These are phyloP conservation scores for Eucalyptus cloeziana DNA, from an alignment of 345 rosid genomes.

Conservation along the genomic window DNA sequence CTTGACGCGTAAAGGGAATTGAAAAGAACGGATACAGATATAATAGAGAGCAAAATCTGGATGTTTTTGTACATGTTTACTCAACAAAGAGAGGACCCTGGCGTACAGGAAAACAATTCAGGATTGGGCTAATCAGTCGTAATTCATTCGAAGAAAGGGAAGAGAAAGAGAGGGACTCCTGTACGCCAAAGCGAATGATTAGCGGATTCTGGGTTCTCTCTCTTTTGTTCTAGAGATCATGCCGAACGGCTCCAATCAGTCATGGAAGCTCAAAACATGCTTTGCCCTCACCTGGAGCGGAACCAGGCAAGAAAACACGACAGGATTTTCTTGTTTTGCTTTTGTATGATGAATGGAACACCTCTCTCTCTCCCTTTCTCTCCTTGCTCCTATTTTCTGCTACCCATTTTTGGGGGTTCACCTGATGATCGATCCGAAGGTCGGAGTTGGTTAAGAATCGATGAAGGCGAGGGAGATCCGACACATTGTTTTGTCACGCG, in stretches of 20 bases:
- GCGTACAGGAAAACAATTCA: not conserved
- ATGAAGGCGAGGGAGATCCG: constrained; percentile 7
- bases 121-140: not conserved
- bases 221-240: not conserved
- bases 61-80: not conserved
- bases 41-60: not conserved
- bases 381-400: not conserved
- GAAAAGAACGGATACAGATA: not conserved
- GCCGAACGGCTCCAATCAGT: not conserved
- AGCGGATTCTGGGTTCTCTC: not conserved
- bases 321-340: not conserved
- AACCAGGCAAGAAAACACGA: constrained; percentile 30
- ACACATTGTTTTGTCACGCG: not conserved
- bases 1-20: not conserved
- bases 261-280: constrained; percentile 5
- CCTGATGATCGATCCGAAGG: not conserved
- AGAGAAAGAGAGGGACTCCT: not conserved
- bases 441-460: constrained; percentile 1
- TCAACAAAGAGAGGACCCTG: not conserved
- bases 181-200: not conserved
- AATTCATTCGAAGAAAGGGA: not conserved
- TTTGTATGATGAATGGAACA: not conserved
- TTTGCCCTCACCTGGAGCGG: constrained; percentile 9
- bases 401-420: constrained; percentile 11
- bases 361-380: not conserved